phyloP scores from a whole-genome alignment of 208 protist species.

The Crithidia brevicula region DNA sequence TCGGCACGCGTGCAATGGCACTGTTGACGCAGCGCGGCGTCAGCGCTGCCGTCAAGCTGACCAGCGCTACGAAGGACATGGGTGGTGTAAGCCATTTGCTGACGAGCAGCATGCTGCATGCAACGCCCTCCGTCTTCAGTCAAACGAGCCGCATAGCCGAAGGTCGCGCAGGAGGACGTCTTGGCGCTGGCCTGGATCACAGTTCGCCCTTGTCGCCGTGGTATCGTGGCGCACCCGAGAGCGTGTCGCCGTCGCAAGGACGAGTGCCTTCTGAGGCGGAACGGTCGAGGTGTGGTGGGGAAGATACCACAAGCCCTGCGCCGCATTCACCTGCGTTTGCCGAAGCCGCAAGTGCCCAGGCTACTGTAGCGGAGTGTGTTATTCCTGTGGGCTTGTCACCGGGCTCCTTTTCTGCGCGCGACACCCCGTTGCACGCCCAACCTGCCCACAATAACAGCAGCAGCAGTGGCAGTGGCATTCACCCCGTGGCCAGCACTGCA shows the following conservation, averaged over 20 bases:
- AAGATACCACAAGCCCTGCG: background rate
- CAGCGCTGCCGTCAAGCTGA: background rate
- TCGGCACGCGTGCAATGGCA: conserved; percentile 10
- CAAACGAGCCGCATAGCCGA: background rate
- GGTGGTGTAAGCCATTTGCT: background rate
- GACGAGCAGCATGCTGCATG: background rate
- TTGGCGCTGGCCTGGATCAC: too few relatives aligned
- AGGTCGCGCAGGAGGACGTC: background rate
- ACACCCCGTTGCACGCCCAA: too few relatives aligned
- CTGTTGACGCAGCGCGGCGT: conserved; percentile 1
- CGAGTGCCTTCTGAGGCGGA: background rate
- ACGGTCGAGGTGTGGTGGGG: too few relatives aligned
- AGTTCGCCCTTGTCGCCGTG: background rate
- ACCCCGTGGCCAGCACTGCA: background rate
- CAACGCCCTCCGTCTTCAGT: background rate
- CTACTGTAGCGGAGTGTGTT: conserved; percentile 1
- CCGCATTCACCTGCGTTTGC: background rate
- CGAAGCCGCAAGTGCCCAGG: background rate
- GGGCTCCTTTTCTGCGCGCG: background rate
- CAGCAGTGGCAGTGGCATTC: background rate
- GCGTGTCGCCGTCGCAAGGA: background rate
- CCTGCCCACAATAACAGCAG: too few relatives aligned
- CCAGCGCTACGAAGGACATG: background rate
- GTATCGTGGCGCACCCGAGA: background rate
- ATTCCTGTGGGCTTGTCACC: conserved; percentile 17